Evolutionary conservation across 1,284 basidiomycete genomes (phyloP), one percentile per base, ranked within the genome.

Genomic region (Ustilago trichophora): DNA sequence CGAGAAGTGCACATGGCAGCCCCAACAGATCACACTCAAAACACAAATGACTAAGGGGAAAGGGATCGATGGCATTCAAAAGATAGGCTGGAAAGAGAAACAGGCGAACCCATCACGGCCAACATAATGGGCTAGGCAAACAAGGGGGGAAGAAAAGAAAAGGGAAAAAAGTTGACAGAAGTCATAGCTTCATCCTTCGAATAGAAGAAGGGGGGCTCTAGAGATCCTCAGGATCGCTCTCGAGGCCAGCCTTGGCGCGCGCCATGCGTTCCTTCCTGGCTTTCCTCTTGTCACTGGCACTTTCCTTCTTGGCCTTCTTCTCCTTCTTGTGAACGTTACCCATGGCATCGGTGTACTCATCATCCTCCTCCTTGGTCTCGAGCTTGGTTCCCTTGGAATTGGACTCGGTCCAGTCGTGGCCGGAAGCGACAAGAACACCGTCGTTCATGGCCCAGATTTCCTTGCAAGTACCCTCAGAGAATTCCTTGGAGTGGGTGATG

Each of bases 321-420:
- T 45, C 58, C 27, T 45, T 42, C 18, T 45, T 56, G 33, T 75
- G 51, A 59, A 73, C 73, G 71, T 80, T 80, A 37, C 78, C 79
- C 16, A 81, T 31, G 7, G 78, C 77, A 51, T 80, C 78, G 41
- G 53, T 52, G 24, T 59, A 51, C 47, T 69, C 67, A 36, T 79
- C 77, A 12, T 75, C 77, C 16, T 77, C 77, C 19, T 70, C 74
- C 65, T 78, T 75, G 41, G 57, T 45, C 52, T 79, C 76, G 48
- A 81, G 52, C 49, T 76, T 73, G 44, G 72, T 73, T 11, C 77
- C 77, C 18, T 73, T 74, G 43, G 67, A 60, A 54, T 98, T 94
- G 50, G 93, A 93, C 85, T 98, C 95, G 78, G 96, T 92, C 83
- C 83, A 83, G 76, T 83, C 82, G 77, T 97, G 94, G 69, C 95